Conservation (phyloP, 805 yeast species). For the Saccharomycopsis selenospora region DNA sequence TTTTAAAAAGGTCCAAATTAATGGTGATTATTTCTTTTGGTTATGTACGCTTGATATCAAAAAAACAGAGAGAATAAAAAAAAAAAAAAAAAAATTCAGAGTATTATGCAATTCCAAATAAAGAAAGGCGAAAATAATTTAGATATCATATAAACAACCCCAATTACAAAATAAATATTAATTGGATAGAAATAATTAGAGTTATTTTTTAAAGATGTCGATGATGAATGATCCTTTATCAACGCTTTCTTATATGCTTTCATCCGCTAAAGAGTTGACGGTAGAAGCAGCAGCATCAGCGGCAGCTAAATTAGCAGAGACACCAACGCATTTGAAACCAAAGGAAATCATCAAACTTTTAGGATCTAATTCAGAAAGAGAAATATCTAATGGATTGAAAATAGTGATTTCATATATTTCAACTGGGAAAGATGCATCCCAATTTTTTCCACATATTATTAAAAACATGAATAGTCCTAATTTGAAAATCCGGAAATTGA, state of each 20-base stretch:
- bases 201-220: neutral
- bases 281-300: slow-evolving; percentile 81
- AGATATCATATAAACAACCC: too few species aligned
- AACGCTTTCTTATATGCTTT: slow-evolving; percentile 62
- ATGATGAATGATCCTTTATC: slow-evolving; percentile 51
- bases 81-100: too few species aligned
- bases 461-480: slow-evolving; percentile 66
- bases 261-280: slow-evolving; percentile 72
- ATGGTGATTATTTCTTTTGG: too few species aligned
- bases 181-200: too few species aligned
- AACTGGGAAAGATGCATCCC: slow-evolving; percentile 36
- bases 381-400: slow-evolving; percentile 52
- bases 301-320: slow-evolving; percentile 55
- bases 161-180: too few species aligned
- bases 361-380: slow-evolving; percentile 63
- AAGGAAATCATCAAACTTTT: slow-evolving; percentile 59
- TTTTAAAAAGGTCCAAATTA: too few species aligned
- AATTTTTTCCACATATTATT: slow-evolving; percentile 76
- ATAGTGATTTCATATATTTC: slow-evolving; percentile 42
- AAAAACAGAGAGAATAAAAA: too few species aligned
- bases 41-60: too few species aligned
- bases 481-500: slow-evolving; percentile 63
- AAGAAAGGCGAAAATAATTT: too few species aligned
- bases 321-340: slow-evolving; percentile 50
- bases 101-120: too few species aligned